Evolutionary conservation across 1,139 yeast genomes (phyloP).

Genomic region (Lodderomyces oxycetoniae): DNA sequence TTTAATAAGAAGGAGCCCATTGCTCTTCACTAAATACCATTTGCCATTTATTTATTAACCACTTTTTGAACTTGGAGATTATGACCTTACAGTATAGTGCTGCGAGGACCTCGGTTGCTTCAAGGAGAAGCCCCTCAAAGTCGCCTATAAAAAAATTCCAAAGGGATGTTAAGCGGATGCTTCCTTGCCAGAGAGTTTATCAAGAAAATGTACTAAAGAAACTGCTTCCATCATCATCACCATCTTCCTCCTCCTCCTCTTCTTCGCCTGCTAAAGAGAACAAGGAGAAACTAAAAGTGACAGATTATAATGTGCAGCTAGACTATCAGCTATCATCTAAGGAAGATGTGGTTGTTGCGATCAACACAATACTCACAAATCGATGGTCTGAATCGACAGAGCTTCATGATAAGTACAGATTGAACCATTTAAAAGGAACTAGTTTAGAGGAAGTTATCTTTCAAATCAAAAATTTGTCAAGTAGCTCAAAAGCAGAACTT

Average conservation of each 20-base stretch:
- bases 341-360: constrained; percentile 32
- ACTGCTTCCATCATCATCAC: constrained; percentile 2
- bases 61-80: no score
- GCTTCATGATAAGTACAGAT: constrained; percentile 22
- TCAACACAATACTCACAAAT: constrained; percentile 31
- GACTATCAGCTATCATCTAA: constrained; percentile 33
- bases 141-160: constrained; percentile 24
- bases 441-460: constrained; percentile 29
- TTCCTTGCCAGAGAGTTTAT: constrained; percentile 27
- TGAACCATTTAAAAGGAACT: constrained; percentile 14
- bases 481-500: constrained; percentile 35
- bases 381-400: constrained; percentile 38
- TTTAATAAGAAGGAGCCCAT: no score
- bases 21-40: no score
- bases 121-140: constrained; percentile 15
- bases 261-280: constrained; percentile 6
- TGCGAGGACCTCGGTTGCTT: constrained; percentile 36
- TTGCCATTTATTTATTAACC: no score
- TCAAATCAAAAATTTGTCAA: constrained; percentile 31
- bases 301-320: constrained; percentile 37
- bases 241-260: neutral
- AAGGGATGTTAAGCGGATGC: constrained; percentile 20
- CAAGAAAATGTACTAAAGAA: constrained; percentile 15
- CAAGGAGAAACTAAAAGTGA: constrained; percentile 17
- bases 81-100: constrained; percentile 32